phyloP scores from a whole-genome alignment of 768 basidiomycete genomes.

The Podaxis mareebaensis region DNA sequence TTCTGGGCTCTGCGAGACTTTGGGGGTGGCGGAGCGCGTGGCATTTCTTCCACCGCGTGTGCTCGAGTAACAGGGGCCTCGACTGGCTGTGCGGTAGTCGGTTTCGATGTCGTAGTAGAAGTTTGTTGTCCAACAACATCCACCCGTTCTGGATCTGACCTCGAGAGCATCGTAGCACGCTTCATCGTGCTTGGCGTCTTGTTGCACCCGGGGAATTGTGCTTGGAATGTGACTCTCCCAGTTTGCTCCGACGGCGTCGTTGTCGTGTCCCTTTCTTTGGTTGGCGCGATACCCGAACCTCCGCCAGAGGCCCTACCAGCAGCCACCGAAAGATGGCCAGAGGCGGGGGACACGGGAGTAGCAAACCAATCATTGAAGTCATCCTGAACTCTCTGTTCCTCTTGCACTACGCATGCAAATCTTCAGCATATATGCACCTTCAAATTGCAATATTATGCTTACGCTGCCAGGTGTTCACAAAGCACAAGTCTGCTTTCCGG shows the following conservation, averaged over 20 bases:
- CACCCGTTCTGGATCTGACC: neutral
- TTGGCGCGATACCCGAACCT: neutral
- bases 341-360: neutral
- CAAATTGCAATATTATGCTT: slow-evolving; percentile 4
- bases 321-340: neutral
- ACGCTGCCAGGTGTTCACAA: slow-evolving; percentile 32
- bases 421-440: neutral
- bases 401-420: neutral
- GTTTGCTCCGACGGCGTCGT: neutral
- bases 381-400: slow-evolving; percentile 4
- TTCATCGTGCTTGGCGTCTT: neutral
- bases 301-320: neutral
- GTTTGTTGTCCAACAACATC: neutral
- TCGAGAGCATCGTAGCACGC: neutral
- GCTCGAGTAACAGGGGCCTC: neutral
- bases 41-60: neutral
- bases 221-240: neutral
- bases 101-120: neutral
- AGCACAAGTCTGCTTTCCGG: slow-evolving; percentile 4
- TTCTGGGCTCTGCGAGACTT: neutral
- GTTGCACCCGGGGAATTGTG: neutral
- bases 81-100: neutral
- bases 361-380: slow-evolving; percentile 1
- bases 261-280: neutral
- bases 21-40: neutral